Evolutionary conservation across 306 rosid species (phyloP).

Genomic region (Fragaria ananassa): DNA sequence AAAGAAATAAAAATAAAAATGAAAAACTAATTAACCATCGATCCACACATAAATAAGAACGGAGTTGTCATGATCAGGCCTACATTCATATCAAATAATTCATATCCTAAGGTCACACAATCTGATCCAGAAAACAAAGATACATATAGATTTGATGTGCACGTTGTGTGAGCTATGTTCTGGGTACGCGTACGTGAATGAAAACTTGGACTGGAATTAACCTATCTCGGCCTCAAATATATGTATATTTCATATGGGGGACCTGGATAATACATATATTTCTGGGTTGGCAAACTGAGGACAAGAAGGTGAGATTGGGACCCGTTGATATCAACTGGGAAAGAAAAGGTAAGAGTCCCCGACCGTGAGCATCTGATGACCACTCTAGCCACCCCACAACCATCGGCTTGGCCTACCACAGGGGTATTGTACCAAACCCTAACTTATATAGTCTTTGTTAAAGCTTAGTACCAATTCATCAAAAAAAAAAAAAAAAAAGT

Average conservation of each 20-base stretch:
- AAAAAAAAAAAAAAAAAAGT: neutral
- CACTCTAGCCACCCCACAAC: slow-evolving; percentile 22
- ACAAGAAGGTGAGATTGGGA: slow-evolving; percentile 28
- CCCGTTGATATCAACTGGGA: slow-evolving; percentile 5
- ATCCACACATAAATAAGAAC: neutral
- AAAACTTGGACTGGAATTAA: slow-evolving; percentile 12
- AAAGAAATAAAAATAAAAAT: neutral
- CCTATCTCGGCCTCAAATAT: slow-evolving; percentile 3
- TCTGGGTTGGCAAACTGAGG: slow-evolving; percentile 15
- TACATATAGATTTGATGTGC: neutral
- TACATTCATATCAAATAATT: slow-evolving; percentile 12
- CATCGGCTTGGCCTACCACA: slow-evolving; percentile 29
- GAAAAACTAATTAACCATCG: neutral
- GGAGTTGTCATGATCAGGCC: slow-evolving; percentile 1
- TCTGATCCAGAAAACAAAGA: neutral
- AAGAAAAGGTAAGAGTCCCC: slow-evolving; percentile 21
- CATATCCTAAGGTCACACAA: slow-evolving; percentile 8
- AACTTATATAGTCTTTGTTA: neutral
- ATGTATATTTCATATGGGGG: slow-evolving; percentile 3
- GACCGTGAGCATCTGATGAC: slow-evolving; percentile 38
- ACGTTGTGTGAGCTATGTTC: slow-evolving; percentile 2
- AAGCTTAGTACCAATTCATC: neutral
- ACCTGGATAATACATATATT: neutral
- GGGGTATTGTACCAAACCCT: neutral
- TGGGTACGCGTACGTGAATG: neutral